Base-by-base conservation (phyloP, 352 stramenopile species). In the Aphanomyces stellatus region DNA sequence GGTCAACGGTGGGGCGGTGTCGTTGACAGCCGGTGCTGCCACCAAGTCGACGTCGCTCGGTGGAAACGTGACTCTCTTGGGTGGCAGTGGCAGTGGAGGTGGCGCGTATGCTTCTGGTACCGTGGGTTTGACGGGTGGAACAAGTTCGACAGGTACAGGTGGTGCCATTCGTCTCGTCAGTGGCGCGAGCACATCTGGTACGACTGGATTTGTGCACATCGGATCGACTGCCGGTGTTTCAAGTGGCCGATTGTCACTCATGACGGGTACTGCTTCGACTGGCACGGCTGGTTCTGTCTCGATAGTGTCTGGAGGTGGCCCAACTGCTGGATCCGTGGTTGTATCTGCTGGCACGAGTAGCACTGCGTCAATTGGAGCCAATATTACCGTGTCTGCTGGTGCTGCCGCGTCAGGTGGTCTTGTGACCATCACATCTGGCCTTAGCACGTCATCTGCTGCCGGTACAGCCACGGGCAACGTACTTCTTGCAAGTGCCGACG, bases 181-280 rank as follows among this genome's bases (percentile, higher is more conserved):
- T 13, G 55, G 55, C 24, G 35, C 19, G 31, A 64, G 74, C 62
- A 53, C 62, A 22, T 33, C 69, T 27, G 68, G 67, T 42, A 71
- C 53, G 25, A 78, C 74, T 49, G 81, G 81, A 4, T 51, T 65
- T 17, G 69, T 90, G 22, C 70, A 80, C 28, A 72, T 90, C 51
- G 71, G 65, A 7, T 78, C 74, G 24, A 74, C 77, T 17, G 69
- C 75, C 65, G 74, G 64, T 42, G 74, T 76, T 30, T 37, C 60
- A 33, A 48, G 35, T 15, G 72, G 71, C 35, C 69, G 51, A 19
- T 71, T 70, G 7, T 48, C 55, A 24, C 30, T 64, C 10, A 25
- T 35, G 3, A 64, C 55, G 7, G 55, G 55, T 34, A 37, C 22
- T 57, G 49, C 22, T 34, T 57, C 49, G 13, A 40, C 11, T 37